Percentiles rank a stretch among this genome's conserved stretches.
Evolutionary conservation across 176 grass and related monocot genomes (phyloP).

Genomic region (Oryza glumipatula): DNA sequence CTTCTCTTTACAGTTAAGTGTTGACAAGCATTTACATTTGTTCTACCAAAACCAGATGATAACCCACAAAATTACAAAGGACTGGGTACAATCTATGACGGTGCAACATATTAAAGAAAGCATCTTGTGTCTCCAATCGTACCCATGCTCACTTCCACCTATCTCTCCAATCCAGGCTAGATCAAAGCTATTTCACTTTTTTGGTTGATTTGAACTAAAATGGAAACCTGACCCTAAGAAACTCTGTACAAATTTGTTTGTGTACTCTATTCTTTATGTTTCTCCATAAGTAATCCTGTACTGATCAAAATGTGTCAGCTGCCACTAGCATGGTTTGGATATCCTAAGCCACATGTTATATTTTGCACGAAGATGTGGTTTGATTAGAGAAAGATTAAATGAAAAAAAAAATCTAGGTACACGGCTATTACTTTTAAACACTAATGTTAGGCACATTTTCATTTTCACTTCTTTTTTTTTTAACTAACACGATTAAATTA

Average conservation of each 20-base stretch:
- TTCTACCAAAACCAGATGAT: conserved; percentile 9
- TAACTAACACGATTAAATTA: neutral
- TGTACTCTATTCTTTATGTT: neutral
- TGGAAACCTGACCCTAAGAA: neutral
- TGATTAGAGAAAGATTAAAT: neutral
- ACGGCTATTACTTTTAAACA: neutral
- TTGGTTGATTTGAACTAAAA: conserved; percentile 22
- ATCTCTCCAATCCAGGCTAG: neutral
- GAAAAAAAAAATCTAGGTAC: neutral
- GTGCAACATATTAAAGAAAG: conserved; percentile 2
- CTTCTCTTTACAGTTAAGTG: neutral
- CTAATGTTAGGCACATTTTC: neutral
- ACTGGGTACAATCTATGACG: neutral
- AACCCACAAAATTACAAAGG: neutral
- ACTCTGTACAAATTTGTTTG: neutral
- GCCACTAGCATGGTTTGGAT: neutral
- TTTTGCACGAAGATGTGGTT: neutral
- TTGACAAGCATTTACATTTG: neutral
- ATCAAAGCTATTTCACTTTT: neutral
- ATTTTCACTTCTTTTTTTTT: neutral
- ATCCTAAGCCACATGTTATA: conserved; percentile 4
- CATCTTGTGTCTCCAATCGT: neutral
- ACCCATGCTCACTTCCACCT: conserved; percentile 10
- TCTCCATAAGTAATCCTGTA: neutral
- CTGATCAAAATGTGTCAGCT: neutral